Percentiles rank a stretch among this genome's conserved stretches.
phyloP scores from a whole-genome alignment of 805 yeast genomes.

The Brettanomyces nanus region DNA sequence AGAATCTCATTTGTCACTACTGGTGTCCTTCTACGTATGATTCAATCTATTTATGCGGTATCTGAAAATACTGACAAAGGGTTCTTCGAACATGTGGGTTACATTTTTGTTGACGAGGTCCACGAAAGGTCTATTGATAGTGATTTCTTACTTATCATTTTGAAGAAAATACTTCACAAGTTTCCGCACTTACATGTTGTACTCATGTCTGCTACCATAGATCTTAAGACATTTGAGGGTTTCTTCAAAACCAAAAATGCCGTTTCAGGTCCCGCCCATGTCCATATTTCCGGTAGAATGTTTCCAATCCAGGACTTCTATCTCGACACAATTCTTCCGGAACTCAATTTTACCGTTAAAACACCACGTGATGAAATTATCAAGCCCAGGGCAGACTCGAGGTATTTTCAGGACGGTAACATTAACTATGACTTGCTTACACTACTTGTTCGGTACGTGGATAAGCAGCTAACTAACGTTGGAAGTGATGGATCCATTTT shows the following conservation, averaged over 20 bases:
- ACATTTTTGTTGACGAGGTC: constrained; percentile 88
- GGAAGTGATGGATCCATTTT: constrained; percentile 63
- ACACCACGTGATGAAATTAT: constrained; percentile 25
- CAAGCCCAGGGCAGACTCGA: constrained; percentile 56
- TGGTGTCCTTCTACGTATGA: constrained; percentile 82
- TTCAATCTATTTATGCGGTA: constrained; percentile 43
- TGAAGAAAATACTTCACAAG: constrained; percentile 50
- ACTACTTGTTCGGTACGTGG: constrained; percentile 44
- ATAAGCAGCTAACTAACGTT: constrained; percentile 35
- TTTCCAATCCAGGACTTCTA: constrained; percentile 79
- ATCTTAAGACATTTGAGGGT: constrained; percentile 52
- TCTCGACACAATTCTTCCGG: constrained; percentile 56
- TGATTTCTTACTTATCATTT: constrained; percentile 71
- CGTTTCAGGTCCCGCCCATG: constrained; percentile 35
- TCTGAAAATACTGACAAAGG: constrained; percentile 19
- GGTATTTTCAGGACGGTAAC: constrained; percentile 55
- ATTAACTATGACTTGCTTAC: constrained; percentile 71
- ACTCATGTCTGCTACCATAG: constrained; percentile 92
- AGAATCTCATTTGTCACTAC: constrained; percentile 85
- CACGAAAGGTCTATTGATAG: constrained; percentile 92
- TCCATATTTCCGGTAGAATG: constrained; percentile 88
- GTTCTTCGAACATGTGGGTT: constrained; percentile 49
- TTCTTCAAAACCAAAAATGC: constrained; percentile 47
- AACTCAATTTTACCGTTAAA: constrained; percentile 47
- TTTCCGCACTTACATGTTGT: constrained; percentile 56